Evolutionary conservation across 352 stramenopile genomes (phyloP).

Genomic region (Pythium sukuiense): DNA sequence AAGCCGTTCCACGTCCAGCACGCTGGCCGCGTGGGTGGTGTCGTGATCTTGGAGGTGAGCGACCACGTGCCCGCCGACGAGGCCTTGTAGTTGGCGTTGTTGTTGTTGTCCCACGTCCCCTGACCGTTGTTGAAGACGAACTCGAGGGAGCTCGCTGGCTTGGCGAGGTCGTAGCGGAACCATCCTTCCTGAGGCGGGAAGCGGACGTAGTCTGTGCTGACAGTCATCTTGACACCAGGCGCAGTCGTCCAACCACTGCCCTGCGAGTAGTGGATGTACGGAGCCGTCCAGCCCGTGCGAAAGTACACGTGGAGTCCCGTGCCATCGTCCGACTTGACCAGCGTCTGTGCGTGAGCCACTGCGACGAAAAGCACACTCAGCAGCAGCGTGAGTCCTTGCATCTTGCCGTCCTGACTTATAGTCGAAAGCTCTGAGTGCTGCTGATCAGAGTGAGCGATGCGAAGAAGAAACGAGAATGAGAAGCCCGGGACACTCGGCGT

Average conservation of each 20-base stretch:
- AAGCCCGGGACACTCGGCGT: no score
- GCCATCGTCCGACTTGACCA: constrained; percentile 29
- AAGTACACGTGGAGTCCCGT: constrained; percentile 50
- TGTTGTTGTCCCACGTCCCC: constrained; percentile 43
- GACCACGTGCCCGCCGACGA: constrained; percentile 33
- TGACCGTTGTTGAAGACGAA: constrained; percentile 47
- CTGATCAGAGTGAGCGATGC: no score
- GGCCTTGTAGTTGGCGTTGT: constrained; percentile 43
- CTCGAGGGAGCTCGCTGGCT: constrained; percentile 28
- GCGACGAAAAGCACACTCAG: not conserved
- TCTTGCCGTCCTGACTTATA: not conserved
- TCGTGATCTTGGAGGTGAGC: constrained; percentile 12
- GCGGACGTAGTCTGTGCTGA: constrained; percentile 33
- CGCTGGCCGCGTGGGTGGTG: not conserved
- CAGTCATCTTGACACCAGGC: constrained; percentile 32
- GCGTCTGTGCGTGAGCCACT: constrained; percentile 8
- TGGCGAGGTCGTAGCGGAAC: constrained; percentile 39
- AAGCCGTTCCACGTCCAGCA: constrained; percentile 19
- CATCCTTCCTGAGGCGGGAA: constrained; percentile 42
- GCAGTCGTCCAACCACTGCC: constrained; percentile 26
- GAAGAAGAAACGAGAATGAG: not conserved
- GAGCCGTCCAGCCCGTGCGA: constrained; percentile 41
- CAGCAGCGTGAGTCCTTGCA: not conserved
- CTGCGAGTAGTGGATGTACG: constrained; percentile 52
- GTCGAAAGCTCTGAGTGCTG: not conserved